phyloP scores from a whole-genome alignment of 2,329 filamentous ascomycete genomes.

The Passalora sequoiae region DNA sequence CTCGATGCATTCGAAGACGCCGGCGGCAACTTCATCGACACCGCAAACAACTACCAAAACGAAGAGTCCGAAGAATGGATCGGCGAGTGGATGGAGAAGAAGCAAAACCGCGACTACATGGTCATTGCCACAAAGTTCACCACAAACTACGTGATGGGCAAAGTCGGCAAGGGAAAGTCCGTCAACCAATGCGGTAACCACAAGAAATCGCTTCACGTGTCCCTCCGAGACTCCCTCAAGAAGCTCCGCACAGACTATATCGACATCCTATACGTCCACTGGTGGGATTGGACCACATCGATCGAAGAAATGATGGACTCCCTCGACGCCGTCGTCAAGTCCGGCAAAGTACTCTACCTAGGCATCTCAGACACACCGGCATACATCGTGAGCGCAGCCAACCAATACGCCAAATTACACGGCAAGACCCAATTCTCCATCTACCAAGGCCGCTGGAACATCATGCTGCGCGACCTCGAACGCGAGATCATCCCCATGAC shows the following conservation, averaged over 20 bases:
- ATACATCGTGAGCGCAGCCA: slow-evolving; percentile 39
- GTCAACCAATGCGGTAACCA: slow-evolving; percentile 59
- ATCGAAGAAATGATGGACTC: slow-evolving; percentile 43
- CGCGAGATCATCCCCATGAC: slow-evolving; percentile 45
- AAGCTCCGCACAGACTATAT: slow-evolving; percentile 65
- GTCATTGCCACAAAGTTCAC: slow-evolving; percentile 41
- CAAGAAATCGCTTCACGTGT: slow-evolving; percentile 57
- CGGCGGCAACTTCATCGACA: slow-evolving; percentile 36
- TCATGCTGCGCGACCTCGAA: slow-evolving; percentile 42
- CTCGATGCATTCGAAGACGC: slow-evolving; percentile 33
- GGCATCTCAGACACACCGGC: slow-evolving; percentile 43
- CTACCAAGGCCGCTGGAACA: slow-evolving; percentile 39
- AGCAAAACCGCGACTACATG: slow-evolving; percentile 38
- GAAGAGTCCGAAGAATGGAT: slow-evolving; percentile 42
- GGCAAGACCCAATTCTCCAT: slow-evolving; percentile 34
- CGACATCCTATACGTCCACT: slow-evolving; percentile 47
- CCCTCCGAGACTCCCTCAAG: slow-evolving; percentile 32
- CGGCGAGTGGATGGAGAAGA: slow-evolving; percentile 42
- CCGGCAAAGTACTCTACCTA: slow-evolving; percentile 43
- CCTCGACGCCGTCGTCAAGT: slow-evolving; percentile 39
- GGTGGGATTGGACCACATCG: slow-evolving; percentile 41
- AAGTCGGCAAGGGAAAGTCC: slow-evolving; percentile 49
- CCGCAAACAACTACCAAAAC: slow-evolving; percentile 37
- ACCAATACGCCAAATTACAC: slow-evolving; percentile 37
- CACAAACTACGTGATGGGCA: slow-evolving; percentile 25